Base-by-base conservation (phyloP, 306 rosid species). In the Bauhinia variegata region DNA sequence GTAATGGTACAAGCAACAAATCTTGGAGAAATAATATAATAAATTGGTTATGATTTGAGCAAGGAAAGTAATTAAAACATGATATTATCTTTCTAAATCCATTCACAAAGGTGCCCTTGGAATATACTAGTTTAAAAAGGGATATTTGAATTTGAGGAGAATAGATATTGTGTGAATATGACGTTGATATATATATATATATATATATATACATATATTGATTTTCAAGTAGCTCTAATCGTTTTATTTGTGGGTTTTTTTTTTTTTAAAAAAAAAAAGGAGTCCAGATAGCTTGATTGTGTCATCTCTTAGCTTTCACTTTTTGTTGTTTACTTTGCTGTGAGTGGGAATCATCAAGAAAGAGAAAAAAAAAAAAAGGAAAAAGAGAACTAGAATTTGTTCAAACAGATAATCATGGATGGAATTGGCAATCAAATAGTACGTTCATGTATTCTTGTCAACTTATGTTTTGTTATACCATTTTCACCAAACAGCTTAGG, bases 381-480 rank as follows among this genome's bases (percentile, higher is more conserved):
- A 47, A 47, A 3, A 49, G n/a, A 51, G 4, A 46, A 42, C n/a
- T n/a, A n/a, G 4, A 9, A 32, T 52, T 5, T 37, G n/a, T 66
- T 60, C 65, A 10, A 30, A 7, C 30, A 17, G 52, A 64, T 60
- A 36, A 11, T 69, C 51, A 69, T 71, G 54, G 70, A 71, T 13
- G 4, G 9, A 33, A 55, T 15, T 39, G 39, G 56, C 65, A 65
- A 72, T 72, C 65, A 32, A 54, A 47, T 8, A 28, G 60, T 64
- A 60, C n/a, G n/a, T n/a, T n/a, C 71, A 10, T 43, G 77, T 43
- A 71, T 71, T 18, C 31, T 10, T 38, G 34, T 37, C 46, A n/a
- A n/a, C n/a, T n/a, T n/a, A n/a, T n/a, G n/a, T n/a, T n/a, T n/a
- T n/a, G n/a, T n/a, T n/a, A n/a, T n/a, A n/a, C n/a, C n/a, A n/a